These are phyloP conservation scores for Vanrija sp. DNA, from an alignment of 1,284 basidiomycete species.

Conservation along the genomic window DNA sequence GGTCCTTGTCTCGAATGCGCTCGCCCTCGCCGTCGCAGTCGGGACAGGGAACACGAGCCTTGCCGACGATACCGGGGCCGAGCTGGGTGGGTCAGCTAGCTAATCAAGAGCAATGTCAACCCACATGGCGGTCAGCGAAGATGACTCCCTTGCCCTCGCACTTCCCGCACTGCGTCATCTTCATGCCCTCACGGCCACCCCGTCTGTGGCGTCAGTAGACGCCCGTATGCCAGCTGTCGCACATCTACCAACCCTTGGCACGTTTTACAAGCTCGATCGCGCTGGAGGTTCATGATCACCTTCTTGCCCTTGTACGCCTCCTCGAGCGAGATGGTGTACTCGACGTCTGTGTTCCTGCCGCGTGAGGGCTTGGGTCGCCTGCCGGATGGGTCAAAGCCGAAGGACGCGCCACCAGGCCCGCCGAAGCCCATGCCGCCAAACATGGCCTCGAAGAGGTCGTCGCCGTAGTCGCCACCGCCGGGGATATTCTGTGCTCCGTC, in stretches of 20 bases:
- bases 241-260: slow-evolving; percentile 66
- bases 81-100: slow-evolving; percentile 26
- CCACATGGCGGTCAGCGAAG: slow-evolving; percentile 45
- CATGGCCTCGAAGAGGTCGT: slow-evolving; percentile 67
- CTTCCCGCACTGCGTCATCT: slow-evolving; percentile 71
- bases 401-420: slow-evolving; percentile 28
- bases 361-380: slow-evolving; percentile 50
- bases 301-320: slow-evolving; percentile 90
- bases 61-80: slow-evolving; percentile 49
- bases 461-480: slow-evolving; percentile 52
- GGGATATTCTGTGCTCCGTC: slow-evolving; percentile 53
- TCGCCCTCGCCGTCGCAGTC: slow-evolving; percentile 77
- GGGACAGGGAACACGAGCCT: slow-evolving; percentile 59
- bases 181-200: slow-evolving; percentile 54
- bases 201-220: slow-evolving; percentile 1
- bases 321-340: slow-evolving; percentile 82
- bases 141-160: slow-evolving; percentile 67
- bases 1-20: slow-evolving; percentile 84
- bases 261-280: slow-evolving; percentile 69
- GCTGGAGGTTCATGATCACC: slow-evolving; percentile 84
- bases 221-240: neutral
- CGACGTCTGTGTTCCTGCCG: slow-evolving; percentile 67
- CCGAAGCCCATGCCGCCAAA: slow-evolving; percentile 57
- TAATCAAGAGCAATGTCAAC: slow-evolving; percentile 2
- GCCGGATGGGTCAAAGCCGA: slow-evolving; percentile 35